Evolutionary conservation across 1,139 yeast genomes (phyloP).

Genomic region (Blastobotrys proliferans): DNA sequence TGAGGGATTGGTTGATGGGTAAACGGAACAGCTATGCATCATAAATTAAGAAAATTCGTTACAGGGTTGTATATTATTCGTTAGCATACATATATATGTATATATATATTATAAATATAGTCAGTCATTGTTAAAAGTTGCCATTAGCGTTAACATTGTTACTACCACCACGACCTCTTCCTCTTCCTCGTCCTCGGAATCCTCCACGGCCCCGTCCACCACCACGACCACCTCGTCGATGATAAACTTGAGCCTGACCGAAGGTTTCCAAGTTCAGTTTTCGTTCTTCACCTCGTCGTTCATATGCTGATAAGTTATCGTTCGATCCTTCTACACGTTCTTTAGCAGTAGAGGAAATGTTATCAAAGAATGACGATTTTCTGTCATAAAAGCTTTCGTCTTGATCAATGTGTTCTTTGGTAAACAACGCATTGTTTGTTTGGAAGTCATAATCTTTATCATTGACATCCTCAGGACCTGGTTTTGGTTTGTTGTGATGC

Average conservation of each 20-base stretch:
- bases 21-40: not conserved
- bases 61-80: no score
- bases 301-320: slow-evolving; percentile 31
- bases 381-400: slow-evolving; percentile 52
- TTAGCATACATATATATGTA: not conserved
- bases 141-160: not conserved
- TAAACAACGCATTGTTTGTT: slow-evolving; percentile 54
- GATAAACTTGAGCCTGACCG: slow-evolving; percentile 47
- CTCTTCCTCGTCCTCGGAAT: slow-evolving; percentile 8
- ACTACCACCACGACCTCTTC: slow-evolving; percentile 6
- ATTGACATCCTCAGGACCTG: slow-evolving; percentile 37
- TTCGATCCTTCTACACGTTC: slow-evolving; percentile 34
- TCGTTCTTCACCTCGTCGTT: slow-evolving; percentile 64
- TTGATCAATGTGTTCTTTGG: slow-evolving; percentile 21
- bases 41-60: no score
- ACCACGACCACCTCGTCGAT: slow-evolving; percentile 36
- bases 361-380: slow-evolving; percentile 76
- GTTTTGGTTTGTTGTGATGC: slow-evolving; percentile 6
- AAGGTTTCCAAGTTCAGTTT: slow-evolving; percentile 61
- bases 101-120: slow-evolving; percentile 1
- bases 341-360: slow-evolving; percentile 55
- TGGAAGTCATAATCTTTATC: slow-evolving; percentile 61
- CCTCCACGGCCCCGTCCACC: slow-evolving; percentile 35
- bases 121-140: no score
- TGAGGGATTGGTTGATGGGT: not conserved